These are phyloP conservation scores for Candida mattraensis DNA, from an alignment of 805 yeast genomes.

Conservation along the genomic window DNA sequence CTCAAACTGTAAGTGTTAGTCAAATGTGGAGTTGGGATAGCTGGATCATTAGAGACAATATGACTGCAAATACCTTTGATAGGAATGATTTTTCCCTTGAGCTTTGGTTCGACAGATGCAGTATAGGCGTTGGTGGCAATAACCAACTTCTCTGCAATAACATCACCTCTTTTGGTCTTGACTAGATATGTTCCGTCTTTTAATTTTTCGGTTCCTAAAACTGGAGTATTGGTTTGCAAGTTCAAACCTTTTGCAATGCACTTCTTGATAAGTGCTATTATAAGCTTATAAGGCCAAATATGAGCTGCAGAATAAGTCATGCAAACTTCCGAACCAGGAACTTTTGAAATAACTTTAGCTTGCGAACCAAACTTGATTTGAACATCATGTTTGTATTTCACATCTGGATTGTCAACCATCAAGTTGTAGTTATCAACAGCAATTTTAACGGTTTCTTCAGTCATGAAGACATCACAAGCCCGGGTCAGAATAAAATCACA, in stretches of 20 bases:
- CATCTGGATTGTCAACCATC: constrained; percentile 29
- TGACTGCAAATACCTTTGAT: constrained; percentile 35
- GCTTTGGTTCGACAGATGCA: constrained; percentile 24
- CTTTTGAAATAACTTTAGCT: constrained; percentile 32
- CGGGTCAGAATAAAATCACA: constrained; percentile 33
- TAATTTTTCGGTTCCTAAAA: constrained; percentile 25
- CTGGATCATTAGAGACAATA: constrained; percentile 24
- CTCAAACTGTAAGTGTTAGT: constrained; percentile 34
- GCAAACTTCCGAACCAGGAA: constrained; percentile 30
- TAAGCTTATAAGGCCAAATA: constrained; percentile 45
- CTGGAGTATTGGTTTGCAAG: constrained; percentile 43
- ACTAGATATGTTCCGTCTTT: constrained; percentile 33
- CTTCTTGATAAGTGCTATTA: constrained; percentile 33
- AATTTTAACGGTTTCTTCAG: constrained; percentile 13
- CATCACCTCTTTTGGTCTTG: constrained; percentile 26
- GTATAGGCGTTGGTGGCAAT: constrained; percentile 39
- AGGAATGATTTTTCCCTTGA: constrained; percentile 34
- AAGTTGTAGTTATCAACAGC: constrained; percentile 16
- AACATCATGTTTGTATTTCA: constrained; percentile 31
- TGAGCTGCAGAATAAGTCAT: constrained; percentile 42
- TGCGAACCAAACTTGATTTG: constrained; percentile 34
- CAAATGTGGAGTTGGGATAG: constrained; percentile 32
- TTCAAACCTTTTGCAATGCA: constrained; percentile 35
- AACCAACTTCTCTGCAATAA: constrained; percentile 35
- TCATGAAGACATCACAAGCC: constrained; percentile 29